Evolutionary conservation across 176 grass and related monocot species (phyloP).

Genomic region (Bonia amplexicaulis): DNA sequence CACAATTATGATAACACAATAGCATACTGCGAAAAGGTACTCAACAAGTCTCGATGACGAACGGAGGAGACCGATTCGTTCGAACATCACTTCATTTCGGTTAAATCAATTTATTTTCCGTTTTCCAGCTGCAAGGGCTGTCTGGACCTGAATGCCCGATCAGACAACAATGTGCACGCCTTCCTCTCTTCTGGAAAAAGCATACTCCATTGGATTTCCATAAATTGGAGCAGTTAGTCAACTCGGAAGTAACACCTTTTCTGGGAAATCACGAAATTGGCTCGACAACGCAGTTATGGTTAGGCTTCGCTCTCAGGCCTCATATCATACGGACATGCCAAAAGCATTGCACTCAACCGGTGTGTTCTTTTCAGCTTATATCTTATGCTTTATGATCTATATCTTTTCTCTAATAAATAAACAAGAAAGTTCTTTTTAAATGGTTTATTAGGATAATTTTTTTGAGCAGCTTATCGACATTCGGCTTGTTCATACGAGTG

Average conservation of each 20-base stretch:
- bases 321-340: neutral
- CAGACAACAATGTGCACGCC: neutral
- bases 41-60: neutral
- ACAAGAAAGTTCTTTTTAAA: too few species aligned
- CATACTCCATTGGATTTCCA: neutral
- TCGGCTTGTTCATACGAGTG: too few species aligned
- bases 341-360: neutral
- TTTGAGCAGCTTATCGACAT: too few species aligned
- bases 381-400: too few species aligned
- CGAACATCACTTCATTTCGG: neutral
- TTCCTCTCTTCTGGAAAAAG: neutral
- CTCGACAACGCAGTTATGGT: too few species aligned
- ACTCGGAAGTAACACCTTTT: neutral
- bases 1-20: neutral
- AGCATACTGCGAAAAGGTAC: neutral
- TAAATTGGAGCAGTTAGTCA: neutral
- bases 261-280: neutral
- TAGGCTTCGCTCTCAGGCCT: neutral
- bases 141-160: neutral
- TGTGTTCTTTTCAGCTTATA: too few species aligned
- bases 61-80: neutral
- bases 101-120: neutral
- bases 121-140: neutral
- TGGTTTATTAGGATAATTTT: fast-evolving
- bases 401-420: too few species aligned